Base-by-base conservation (phyloP, 1,284 basidiomycete species). In the Albatrellus sp. region DNA sequence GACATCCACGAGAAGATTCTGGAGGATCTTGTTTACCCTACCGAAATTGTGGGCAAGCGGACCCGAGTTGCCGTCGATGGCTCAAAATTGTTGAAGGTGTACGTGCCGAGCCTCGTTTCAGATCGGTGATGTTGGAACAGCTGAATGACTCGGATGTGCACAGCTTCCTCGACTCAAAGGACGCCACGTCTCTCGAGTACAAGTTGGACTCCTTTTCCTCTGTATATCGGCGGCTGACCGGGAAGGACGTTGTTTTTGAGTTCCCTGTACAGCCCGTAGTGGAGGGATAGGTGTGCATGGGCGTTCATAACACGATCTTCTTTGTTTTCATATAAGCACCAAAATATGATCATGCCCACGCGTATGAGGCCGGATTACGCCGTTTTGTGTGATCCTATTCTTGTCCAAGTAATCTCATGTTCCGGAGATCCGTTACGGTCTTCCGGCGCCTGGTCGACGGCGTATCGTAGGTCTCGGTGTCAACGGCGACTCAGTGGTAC, bases 11-110 rank as follows among this genome's bases (percentile, higher is more conserved):
- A 97, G 69, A 85, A 84, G 71, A 94, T 98, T 62, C 80, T 99
- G 55, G 96, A 98, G 69, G 96, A 99, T 69, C 87, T 99, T 52
- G 94, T 99, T 49, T 97, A 82, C 82, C 96, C 96, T 55, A 93
- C 91, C 36, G 96, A 98, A 75, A 98, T 99, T 66, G 87, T 92
- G 55, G 96, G 93, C 61, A 98, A 98, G 85, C 76, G 96, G 66
- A 94, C 90, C 57, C 87, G 94, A 57, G 80, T 94, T 52, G 75
- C 78, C 44, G 80, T 85, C 50, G 92, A 96, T 58, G 92, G 92
- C 56, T 82, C 84, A 58, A 94, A 93, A 73, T 73, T 92, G 52
- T 73, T 93, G 63, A 90, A 90, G 80, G 91, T 94, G 91, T 94
- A 74, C 54, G 90, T 81, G 36, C 7, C 16, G 44, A 37, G 38